Evolutionary conservation across 768 basidiomycete genomes (phyloP).

Genomic region (Boletus speciosus): DNA sequence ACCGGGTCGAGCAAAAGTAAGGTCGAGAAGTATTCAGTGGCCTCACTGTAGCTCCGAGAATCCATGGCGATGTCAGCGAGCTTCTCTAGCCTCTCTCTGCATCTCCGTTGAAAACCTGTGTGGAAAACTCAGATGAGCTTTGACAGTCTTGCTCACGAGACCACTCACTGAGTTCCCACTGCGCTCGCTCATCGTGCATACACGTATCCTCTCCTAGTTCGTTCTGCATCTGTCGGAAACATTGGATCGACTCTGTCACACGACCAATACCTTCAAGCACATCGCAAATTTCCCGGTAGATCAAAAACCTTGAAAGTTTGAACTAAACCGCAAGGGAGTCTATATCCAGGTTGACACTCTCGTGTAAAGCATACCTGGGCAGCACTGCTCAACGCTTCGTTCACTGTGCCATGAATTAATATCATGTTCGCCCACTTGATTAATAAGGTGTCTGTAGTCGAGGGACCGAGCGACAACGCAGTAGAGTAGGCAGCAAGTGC

Average conservation of each 20-base stretch:
- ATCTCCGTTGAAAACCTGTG: slow-evolving; percentile 1
- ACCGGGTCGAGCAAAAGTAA: not conserved
- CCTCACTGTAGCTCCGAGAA: not conserved
- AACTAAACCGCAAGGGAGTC: not conserved
- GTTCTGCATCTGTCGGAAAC: not conserved
- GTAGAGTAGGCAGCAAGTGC: not conserved
- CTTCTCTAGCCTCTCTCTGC: not conserved
- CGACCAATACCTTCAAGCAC: not conserved
- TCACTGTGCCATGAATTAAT: too few species aligned
- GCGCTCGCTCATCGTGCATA: not conserved
- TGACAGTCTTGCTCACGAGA: rapidly evolving
- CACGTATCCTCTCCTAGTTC: not conserved
- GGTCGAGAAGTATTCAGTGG: not conserved
- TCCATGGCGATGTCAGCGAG: not conserved
- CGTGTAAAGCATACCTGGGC: too few species aligned
- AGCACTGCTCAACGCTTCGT: too few species aligned
- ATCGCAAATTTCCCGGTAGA: not conserved
- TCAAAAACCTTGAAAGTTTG: not conserved
- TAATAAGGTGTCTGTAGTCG: not conserved
- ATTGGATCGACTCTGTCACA: not conserved
- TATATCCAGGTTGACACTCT: not conserved
- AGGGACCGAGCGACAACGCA: not conserved
- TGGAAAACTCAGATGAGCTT: not conserved
- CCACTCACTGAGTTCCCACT: slow-evolving; percentile 7
- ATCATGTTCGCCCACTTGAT: not conserved